A percentile compares a stretch with the other conserved stretches of the same genome.
Evolutionary conservation across 106 monocot genomes (phyloP).

Genomic region (Hemerocallis citrina): DNA sequence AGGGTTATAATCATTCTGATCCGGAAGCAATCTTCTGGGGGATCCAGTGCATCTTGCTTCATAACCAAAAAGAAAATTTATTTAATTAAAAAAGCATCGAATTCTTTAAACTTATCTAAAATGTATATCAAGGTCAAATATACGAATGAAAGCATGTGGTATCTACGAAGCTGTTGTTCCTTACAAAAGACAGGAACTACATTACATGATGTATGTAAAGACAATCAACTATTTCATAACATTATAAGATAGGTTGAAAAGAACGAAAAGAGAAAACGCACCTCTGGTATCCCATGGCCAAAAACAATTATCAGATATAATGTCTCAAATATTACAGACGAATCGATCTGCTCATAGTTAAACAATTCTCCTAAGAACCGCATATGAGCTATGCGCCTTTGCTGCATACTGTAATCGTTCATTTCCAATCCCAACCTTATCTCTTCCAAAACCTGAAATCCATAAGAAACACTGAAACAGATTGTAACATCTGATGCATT

Average conservation of each 20-base stretch:
- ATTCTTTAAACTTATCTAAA: too few species aligned
- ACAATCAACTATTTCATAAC: too few species aligned
- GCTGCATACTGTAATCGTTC: conserved; percentile 94
- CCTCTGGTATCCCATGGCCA: conserved; percentile 84
- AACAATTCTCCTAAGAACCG: conserved; percentile 91
- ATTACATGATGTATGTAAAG: too few species aligned
- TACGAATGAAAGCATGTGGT: too few species aligned
- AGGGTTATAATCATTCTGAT: conserved; percentile 87
- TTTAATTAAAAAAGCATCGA: background rate
- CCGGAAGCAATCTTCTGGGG: conserved; percentile 93
- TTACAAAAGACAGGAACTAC: too few species aligned
- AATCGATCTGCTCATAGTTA: conserved; percentile 89
- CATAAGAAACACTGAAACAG: background rate
- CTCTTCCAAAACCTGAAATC: conserved; percentile 83
- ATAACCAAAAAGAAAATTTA: conserved; percentile 13
- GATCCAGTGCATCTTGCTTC: conserved; percentile 91
- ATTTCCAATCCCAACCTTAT: conserved; percentile 83
- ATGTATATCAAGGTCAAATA: too few species aligned
- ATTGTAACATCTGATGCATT: background rate
- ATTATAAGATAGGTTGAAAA: too few species aligned
- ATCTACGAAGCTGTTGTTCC: too few species aligned
- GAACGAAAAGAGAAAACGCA: conserved; percentile 18
- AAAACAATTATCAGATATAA: conserved; percentile 73
- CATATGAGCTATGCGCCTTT: conserved; percentile 89
- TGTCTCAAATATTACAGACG: conserved; percentile 91